Conservation (phyloP, 2,329 filamentous ascomycete genomes). For the Drechslera avenae region DNA sequence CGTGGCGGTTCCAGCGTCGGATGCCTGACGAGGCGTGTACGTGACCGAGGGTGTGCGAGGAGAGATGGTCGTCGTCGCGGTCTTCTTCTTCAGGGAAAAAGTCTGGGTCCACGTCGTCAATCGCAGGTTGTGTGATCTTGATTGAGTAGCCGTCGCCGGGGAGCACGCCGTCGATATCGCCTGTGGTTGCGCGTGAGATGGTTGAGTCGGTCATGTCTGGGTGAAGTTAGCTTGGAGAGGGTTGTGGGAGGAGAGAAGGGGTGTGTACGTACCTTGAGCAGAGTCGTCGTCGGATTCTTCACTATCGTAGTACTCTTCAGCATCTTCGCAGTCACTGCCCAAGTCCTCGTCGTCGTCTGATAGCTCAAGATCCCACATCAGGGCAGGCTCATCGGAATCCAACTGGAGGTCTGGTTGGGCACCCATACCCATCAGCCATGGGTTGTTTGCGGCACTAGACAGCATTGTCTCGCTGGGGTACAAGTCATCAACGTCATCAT, state of each 20-base stretch:
- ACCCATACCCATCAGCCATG: conserved; percentile 47
- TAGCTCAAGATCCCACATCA: conserved; percentile 54
- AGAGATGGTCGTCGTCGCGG: conserved; percentile 77
- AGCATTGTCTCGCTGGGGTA: conserved; percentile 42
- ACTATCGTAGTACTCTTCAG: conserved; percentile 38
- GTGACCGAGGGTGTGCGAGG: conserved; percentile 79
- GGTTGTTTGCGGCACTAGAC: conserved; percentile 51
- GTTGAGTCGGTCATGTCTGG: conserved; percentile 34
- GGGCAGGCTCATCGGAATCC: conserved; percentile 31
- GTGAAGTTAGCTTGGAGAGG: not conserved
- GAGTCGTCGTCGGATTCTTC: conserved; percentile 42
- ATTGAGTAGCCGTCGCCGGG: conserved; percentile 77
- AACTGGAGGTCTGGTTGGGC: conserved; percentile 42
- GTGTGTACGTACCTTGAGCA: conserved; percentile 24
- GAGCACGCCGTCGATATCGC: conserved; percentile 79
- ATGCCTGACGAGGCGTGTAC: conserved; percentile 91
- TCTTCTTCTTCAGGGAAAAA: conserved; percentile 81
- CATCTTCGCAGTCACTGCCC: conserved; percentile 49
- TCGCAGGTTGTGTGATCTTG: conserved; percentile 85
- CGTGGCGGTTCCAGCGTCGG: conserved; percentile 71
- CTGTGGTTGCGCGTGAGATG: conserved; percentile 40
- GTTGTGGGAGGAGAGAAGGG: not conserved
- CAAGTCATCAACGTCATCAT: conserved; percentile 42
- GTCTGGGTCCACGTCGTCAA: conserved; percentile 81
- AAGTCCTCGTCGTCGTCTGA: conserved; percentile 56